A percentile compares a stretch with the other conserved stretches of the same genome.
Evolutionary conservation across 345 rosid genomes (phyloP).

Genomic region (Eucalyptus tenuipes): DNA sequence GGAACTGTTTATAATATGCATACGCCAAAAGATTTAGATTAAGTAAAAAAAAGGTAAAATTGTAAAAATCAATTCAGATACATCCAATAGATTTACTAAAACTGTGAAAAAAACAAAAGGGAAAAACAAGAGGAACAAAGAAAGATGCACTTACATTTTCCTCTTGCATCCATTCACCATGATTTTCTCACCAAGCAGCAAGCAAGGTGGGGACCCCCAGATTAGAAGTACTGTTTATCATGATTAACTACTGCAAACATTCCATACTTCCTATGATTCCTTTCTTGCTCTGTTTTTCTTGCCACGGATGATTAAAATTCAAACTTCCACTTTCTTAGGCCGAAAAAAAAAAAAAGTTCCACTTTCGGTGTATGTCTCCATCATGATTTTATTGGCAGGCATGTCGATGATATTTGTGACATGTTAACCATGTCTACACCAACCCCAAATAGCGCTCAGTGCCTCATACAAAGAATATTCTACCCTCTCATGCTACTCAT

Average conservation of each 20-base stretch:
- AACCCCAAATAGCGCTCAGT: not conserved
- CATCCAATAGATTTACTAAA: too few species aligned
- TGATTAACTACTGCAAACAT: not conserved
- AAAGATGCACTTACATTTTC: not conserved
- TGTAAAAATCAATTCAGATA: too few species aligned
- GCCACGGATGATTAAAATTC: not conserved
- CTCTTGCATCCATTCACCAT: not conserved
- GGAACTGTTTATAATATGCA: too few species aligned
- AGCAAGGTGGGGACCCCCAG: not conserved
- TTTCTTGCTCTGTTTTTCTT: not conserved
- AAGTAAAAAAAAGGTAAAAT: too few species aligned
- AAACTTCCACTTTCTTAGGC: not conserved
- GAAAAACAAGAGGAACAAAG: not conserved
- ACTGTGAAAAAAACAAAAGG: not conserved
- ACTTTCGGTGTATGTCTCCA: not conserved
- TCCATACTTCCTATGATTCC: not conserved
- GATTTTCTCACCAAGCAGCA: not conserved
- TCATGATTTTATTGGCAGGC: not conserved
- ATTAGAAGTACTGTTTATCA: not conserved
- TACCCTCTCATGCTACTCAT: not conserved
- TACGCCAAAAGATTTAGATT: too few species aligned
- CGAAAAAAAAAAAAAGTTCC: not conserved
- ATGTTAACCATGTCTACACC: not conserved
- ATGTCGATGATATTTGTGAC: not conserved
- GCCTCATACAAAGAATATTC: not conserved